These are phyloP conservation scores for Fusarium torreyae DNA, from an alignment of 2,329 filamentous ascomycete species.

Conservation along the genomic window DNA sequence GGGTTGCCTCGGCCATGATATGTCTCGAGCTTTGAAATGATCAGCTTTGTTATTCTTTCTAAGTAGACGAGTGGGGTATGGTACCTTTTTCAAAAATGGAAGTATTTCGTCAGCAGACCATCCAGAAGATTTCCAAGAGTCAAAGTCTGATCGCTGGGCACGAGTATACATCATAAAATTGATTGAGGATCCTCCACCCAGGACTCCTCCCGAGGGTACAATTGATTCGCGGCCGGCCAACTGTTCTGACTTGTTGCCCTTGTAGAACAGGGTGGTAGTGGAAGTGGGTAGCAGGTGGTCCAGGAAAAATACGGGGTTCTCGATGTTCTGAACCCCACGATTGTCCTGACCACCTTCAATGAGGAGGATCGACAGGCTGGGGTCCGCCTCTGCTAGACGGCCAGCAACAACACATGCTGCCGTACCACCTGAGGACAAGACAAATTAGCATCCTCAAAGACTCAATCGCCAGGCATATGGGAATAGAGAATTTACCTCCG, in stretches of 20 bases:
- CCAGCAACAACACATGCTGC: constrained; percentile 52
- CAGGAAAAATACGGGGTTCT: constrained; percentile 50
- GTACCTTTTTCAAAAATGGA: constrained; percentile 53
- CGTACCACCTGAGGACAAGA: constrained; percentile 48
- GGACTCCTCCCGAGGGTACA: constrained; percentile 49
- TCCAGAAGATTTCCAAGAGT: constrained; percentile 54
- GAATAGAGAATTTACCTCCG: constrained; percentile 23
- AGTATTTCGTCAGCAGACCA: constrained; percentile 54
- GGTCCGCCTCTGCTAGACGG: constrained; percentile 51
- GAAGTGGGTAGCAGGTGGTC: constrained; percentile 43
- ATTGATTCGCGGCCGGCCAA: constrained; percentile 46
- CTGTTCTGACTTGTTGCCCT: constrained; percentile 44
- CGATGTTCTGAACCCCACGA: constrained; percentile 47
- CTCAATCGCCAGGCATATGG: neutral
- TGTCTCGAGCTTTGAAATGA: constrained; percentile 63
- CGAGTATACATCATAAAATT: constrained; percentile 55
- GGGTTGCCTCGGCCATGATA: constrained; percentile 64
- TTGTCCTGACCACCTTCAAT: constrained; percentile 53
- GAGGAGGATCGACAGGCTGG: constrained; percentile 50
- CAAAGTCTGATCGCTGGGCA: constrained; percentile 52
- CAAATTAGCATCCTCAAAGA: neutral
- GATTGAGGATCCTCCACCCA: constrained; percentile 54
- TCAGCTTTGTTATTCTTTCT: neutral
- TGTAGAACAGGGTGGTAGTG: constrained; percentile 49
- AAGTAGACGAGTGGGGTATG: fast-evolving